Base-by-base conservation (phyloP, 805 yeast species). In the Wickerhamomyces alni region DNA sequence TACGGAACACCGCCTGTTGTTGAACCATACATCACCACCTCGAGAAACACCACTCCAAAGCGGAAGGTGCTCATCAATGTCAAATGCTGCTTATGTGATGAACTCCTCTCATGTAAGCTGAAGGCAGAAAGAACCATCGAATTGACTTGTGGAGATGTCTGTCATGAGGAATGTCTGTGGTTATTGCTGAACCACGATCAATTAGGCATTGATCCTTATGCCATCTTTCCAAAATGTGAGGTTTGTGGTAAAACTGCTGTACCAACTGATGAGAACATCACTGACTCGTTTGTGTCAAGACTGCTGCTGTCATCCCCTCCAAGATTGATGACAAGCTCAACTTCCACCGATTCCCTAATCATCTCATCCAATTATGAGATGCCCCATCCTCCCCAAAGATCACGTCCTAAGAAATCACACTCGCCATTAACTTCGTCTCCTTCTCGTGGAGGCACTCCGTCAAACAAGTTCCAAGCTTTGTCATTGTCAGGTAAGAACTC, bases 161-260 rank as follows among this genome's bases (percentile, higher is more conserved):
- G 70, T 29, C 77, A 72, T 44, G 70, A 67, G 31, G 70, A 71
- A 38, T 72, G 77, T 44, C 58, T 70, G 21, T 52, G 51, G 33
- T 40, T 66, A 6, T 17, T 54, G 16, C 37, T 55, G 2, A 36
- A 40, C 24, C 42, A 41, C 8, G 26, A 43, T 2, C 13, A 12
- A 8, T 38, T 39, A 7, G 27, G 28, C 32, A 13, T 35, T 17
- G 41, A 43, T n/a, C 36, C 45, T 1, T 43, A 45, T 34, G 40
- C 39, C 8, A 39, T 55, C 11, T 55, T 54, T 42, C 59, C 59
- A 2, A 26, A 17, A 2, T 55, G 59, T 44, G 52, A 40, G 10
- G 8, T 10, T 2, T 55, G 59, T 30, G 35, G 36, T 2, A 48
- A 46, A 22, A 19, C 30, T 8, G 48, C 58, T 3, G 43, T 47